Percentiles rank a stretch among this genome's conserved stretches.
Conservation (phyloP, 2,329 filamentous ascomycete species). For the Fusarium coicis region DNA sequence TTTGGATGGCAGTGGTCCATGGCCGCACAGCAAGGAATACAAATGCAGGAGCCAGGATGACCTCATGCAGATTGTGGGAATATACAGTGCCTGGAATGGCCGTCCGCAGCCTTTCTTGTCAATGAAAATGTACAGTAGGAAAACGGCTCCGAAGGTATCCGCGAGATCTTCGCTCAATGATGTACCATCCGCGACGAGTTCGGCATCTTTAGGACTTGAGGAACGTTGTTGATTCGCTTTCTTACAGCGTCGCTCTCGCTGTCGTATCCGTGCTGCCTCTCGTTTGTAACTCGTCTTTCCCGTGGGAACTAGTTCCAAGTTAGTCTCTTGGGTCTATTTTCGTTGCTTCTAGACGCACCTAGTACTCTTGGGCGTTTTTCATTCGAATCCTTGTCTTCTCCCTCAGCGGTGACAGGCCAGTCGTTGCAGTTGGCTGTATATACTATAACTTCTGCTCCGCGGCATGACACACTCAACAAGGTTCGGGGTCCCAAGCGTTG, state of each 20-base stretch:
- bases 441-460: neutral
- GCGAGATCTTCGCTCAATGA: neutral
- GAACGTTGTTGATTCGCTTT: no score
- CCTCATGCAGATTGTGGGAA: neutral
- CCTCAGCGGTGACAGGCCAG: rapidly evolving
- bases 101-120: neutral
- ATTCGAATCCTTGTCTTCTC: neutral
- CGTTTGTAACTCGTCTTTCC: neutral
- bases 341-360: neutral
- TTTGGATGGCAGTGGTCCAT: rapidly evolving
- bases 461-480: rapidly evolving
- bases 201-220: neutral
- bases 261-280: neutral
- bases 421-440: rapidly evolving
- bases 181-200: no score
- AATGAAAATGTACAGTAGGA: rapidly evolving
- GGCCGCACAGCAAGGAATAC: neutral
- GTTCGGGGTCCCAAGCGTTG: rapidly evolving
- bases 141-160: neutral
- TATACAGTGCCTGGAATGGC: rapidly evolving
- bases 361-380: rapidly evolving
- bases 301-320: neutral
- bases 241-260: neutral
- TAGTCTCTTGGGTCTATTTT: neutral
- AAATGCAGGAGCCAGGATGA: rapidly evolving